A percentile compares a stretch with the other conserved stretches of the same genome.
Conservation (phyloP, 2,329 filamentous ascomycete species). For the Coniochaeta ligniaria region DNA sequence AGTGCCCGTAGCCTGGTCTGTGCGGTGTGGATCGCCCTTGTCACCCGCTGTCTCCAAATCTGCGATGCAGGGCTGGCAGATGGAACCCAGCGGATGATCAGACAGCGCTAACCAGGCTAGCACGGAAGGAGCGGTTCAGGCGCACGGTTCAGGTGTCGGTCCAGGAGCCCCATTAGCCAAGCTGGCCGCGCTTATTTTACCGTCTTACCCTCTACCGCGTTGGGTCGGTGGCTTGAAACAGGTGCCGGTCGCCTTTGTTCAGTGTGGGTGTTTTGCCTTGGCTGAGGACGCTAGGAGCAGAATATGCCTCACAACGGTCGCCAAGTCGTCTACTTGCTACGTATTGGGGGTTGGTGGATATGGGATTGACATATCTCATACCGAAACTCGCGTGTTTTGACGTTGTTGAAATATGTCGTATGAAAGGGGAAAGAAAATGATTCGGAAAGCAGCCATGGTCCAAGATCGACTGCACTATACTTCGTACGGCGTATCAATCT, state of each 20-base stretch:
- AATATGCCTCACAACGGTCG: not conserved
- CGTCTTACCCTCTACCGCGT: not conserved
- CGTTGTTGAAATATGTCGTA: not conserved
- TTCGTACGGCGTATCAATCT: slow-evolving; percentile 1
- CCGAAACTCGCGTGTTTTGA: not conserved
- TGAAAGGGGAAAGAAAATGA: not conserved
- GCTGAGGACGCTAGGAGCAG: not conserved
- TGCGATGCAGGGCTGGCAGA: not conserved
- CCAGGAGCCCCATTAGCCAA: no score
- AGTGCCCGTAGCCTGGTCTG: not conserved
- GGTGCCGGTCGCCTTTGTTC: not conserved
- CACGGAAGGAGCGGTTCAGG: not conserved
- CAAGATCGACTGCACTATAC: not conserved
- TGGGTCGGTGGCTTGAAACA: not conserved
- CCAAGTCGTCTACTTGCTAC: not conserved
- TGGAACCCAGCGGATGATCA: not conserved
- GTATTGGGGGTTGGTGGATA: not conserved
- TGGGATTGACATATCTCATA: not conserved
- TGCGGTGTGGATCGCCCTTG: not conserved
- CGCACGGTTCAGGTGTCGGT: not conserved
- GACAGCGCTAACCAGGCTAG: not conserved
- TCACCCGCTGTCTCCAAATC: not conserved
- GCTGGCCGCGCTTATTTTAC: not conserved
- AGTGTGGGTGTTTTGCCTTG: not conserved
- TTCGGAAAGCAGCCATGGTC: not conserved